phyloP scores from a whole-genome alignment of 805 yeast genomes.

The Metschnikowia cubensis region DNA sequence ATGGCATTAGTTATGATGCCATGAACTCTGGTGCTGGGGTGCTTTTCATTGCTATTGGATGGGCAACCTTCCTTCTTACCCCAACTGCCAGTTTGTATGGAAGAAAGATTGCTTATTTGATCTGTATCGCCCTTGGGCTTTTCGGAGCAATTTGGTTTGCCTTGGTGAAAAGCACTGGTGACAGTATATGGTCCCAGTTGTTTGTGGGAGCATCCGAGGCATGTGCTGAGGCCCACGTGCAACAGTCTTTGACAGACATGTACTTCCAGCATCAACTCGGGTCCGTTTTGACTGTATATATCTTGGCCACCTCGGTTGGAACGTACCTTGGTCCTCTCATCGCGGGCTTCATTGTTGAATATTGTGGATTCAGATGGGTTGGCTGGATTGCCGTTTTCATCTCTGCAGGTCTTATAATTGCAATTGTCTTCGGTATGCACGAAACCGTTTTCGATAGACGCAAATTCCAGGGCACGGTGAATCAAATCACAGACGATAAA shows the following conservation, averaged over 20 bases:
- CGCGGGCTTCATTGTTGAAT: constrained; percentile 66
- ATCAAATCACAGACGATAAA: background rate
- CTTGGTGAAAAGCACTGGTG: constrained; percentile 46
- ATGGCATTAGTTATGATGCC: constrained; percentile 59
- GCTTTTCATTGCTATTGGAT: constrained; percentile 64
- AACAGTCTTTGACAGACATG: constrained; percentile 64
- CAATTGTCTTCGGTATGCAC: constrained; percentile 58
- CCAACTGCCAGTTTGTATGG: constrained; percentile 71
- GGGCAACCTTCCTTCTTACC: constrained; percentile 58
- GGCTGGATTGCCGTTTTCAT: constrained; percentile 65
- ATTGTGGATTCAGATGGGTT: constrained; percentile 72
- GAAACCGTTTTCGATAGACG: constrained; percentile 61
- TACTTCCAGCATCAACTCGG: constrained; percentile 78
- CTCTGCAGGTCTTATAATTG: constrained; percentile 45
- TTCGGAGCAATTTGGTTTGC: constrained; percentile 74
- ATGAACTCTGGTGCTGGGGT: constrained; percentile 85
- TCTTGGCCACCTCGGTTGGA: constrained; percentile 70
- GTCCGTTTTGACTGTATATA: constrained; percentile 66
- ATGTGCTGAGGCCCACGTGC: constrained; percentile 72
- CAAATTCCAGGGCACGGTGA: constrained; percentile 20
- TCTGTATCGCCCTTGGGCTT: constrained; percentile 58
- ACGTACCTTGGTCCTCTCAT: constrained; percentile 76
- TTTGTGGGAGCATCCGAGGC: constrained; percentile 80
- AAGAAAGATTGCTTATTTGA: constrained; percentile 56
- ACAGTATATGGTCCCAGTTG: constrained; percentile 72